Evolutionary conservation across 148 eudicot genomes (phyloP).

Genomic region (Simmondsia chinensis): DNA sequence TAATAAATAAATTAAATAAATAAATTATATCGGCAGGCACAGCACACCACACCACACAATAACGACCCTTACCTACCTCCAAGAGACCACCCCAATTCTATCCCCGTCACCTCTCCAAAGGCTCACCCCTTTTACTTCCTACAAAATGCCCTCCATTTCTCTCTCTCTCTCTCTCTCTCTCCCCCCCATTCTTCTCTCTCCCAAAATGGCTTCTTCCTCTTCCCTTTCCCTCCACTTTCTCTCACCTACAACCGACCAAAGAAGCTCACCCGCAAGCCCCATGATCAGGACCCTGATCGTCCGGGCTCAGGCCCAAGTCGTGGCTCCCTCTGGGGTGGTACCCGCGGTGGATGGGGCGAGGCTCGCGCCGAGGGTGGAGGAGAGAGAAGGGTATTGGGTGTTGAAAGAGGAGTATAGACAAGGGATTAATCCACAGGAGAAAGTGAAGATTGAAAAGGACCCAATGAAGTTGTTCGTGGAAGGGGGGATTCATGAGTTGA

Average conservation of each 20-base stretch:
- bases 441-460: slow-evolving; percentile 76
- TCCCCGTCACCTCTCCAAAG: background rate
- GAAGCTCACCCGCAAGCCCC: background rate
- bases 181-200: background rate
- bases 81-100: slow-evolving; percentile 22
- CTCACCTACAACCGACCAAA: slow-evolving; percentile 18
- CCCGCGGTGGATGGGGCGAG: slow-evolving; percentile 23
- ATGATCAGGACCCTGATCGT: slow-evolving; percentile 13
- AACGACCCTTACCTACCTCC: slow-evolving; percentile 29
- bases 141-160: slow-evolving; percentile 31
- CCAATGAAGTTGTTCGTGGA: slow-evolving; percentile 74
- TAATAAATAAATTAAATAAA: too few species aligned
- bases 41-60: too few species aligned
- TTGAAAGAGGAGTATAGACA: slow-evolving; percentile 78
- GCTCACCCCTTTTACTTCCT: slow-evolving; percentile 5
- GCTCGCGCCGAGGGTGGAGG: slow-evolving; percentile 83
- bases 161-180: slow-evolving; percentile 6
- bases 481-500: slow-evolving; percentile 60
- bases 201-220: background rate
- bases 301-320: slow-evolving; percentile 19
- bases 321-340: slow-evolving; percentile 7
- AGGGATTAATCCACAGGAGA: slow-evolving; percentile 80
- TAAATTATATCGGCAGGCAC: too few species aligned
- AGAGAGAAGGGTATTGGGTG: slow-evolving; percentile 62
- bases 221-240: background rate